These are phyloP conservation scores for Malus fusca DNA, from an alignment of 306 rosid genomes.

Conservation along the genomic window DNA sequence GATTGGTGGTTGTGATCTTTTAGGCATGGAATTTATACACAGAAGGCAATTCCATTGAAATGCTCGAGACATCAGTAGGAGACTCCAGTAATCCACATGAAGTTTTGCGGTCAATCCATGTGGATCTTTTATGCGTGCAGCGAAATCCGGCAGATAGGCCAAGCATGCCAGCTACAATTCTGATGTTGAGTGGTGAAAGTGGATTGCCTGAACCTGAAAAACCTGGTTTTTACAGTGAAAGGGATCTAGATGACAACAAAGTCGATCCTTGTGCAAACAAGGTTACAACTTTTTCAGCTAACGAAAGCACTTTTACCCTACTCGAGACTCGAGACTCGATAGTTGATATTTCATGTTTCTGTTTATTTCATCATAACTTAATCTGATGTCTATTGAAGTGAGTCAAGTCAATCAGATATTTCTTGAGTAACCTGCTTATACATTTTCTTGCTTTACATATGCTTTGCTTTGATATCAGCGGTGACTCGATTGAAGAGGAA, in stretches of 20 bases:
- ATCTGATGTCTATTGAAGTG: not conserved
- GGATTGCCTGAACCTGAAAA: constrained; percentile 1
- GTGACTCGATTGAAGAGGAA: too few relatives aligned
- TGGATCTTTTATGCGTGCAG: constrained; percentile 14
- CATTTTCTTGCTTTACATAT: too few relatives aligned
- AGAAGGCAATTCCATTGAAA: constrained; percentile 14
- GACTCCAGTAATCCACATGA: not conserved
- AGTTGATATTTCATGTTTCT: not conserved
- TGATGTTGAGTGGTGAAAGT: constrained; percentile 5
- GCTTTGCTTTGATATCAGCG: too few relatives aligned
- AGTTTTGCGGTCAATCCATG: constrained; percentile 13
- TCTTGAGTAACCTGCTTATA: too few relatives aligned
- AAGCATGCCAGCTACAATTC: constrained; percentile 14
- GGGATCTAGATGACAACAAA: not conserved
- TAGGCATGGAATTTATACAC: constrained; percentile 21
- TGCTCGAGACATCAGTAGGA: constrained; percentile 8
- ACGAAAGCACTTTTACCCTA: not conserved
- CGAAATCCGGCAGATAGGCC: constrained; percentile 14
- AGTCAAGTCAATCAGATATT: too few relatives aligned
- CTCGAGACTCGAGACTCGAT: not conserved
- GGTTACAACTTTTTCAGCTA: not conserved
- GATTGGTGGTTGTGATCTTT: not conserved
- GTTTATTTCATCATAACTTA: not conserved
- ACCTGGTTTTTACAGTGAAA: constrained; percentile 6
- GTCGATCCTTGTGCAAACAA: not conserved